A percentile compares a stretch with the other conserved stretches of the same genome.
Evolutionary conservation across 345 rosid species (phyloP).

Genomic region (Capsella bursapastoris): DNA sequence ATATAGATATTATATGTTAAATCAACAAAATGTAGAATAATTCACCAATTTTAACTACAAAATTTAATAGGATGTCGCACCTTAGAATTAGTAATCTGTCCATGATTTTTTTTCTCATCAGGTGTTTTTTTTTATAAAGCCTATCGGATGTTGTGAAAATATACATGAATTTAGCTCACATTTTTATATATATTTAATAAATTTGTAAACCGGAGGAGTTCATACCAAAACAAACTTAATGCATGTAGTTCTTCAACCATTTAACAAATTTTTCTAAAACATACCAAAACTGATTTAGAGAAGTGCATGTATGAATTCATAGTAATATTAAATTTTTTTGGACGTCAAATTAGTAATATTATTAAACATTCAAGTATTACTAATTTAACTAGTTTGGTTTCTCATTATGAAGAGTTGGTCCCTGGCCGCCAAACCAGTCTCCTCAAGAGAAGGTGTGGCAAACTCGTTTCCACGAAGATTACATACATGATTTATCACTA

Average conservation of each 20-base stretch:
- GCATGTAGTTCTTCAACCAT: background rate
- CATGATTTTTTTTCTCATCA: background rate
- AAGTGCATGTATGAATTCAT: slow-evolving; percentile 19
- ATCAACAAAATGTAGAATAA: background rate
- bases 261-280: background rate
- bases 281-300: background rate
- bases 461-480: slow-evolving; percentile 41
- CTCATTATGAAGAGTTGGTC: slow-evolving; percentile 27
- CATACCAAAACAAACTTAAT: background rate
- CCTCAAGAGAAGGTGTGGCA: slow-evolving; percentile 27
- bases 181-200: background rate
- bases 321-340: background rate
- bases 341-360: background rate
- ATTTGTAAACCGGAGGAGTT: background rate
- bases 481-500: background rate
- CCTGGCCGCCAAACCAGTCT: slow-evolving; percentile 39
- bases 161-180: background rate
- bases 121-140: background rate
- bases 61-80: background rate
- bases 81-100: background rate
- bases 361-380: background rate
- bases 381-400: slow-evolving; percentile 6
- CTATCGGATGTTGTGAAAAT: background rate
- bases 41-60: background rate
- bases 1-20: background rate